These are phyloP conservation scores for Candida quercuum DNA, from an alignment of 805 yeast species.

Conservation along the genomic window DNA sequence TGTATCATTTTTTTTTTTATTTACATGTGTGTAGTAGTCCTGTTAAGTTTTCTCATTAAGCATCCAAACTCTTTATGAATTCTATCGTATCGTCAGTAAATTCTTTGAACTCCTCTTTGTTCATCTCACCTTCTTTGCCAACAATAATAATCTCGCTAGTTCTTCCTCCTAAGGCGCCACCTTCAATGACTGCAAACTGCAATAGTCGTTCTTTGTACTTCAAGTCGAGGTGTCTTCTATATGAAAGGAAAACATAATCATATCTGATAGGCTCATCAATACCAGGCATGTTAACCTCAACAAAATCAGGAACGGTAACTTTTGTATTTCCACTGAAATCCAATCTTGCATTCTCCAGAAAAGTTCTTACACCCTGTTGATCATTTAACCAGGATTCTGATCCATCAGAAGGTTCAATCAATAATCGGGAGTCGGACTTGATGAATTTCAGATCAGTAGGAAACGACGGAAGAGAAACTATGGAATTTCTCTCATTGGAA, in stretches of 20 bases:
- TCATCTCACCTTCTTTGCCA: conserved; percentile 24
- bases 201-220: conserved; percentile 29
- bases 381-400: conserved; percentile 17
- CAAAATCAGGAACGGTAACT: conserved; percentile 32
- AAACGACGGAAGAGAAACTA: conserved; percentile 36
- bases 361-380: conserved; percentile 40
- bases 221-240: conserved; percentile 41
- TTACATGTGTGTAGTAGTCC: neutral
- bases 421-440: conserved; percentile 11
- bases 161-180: conserved; percentile 56
- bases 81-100: conserved; percentile 15
- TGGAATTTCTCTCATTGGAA: conserved; percentile 38
- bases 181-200: conserved; percentile 44
- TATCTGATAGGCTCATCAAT: conserved; percentile 36
- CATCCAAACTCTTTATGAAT: conserved; percentile 15
- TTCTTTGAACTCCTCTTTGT: conserved; percentile 10
- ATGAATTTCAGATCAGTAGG: conserved; percentile 40
- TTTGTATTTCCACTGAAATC: conserved; percentile 34
- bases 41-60: too few relatives aligned
- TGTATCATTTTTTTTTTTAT: neutral
- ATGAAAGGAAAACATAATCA: conserved; percentile 36
- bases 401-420: conserved; percentile 13
- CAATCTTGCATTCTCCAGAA: conserved; percentile 31
- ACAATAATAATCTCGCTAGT: conserved; percentile 43
- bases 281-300: conserved; percentile 32